Evolutionary conservation across 306 rosid genomes (phyloP), one percentile per base, ranked within the genome.

Genomic region (Lathyrus oleraceus): DNA sequence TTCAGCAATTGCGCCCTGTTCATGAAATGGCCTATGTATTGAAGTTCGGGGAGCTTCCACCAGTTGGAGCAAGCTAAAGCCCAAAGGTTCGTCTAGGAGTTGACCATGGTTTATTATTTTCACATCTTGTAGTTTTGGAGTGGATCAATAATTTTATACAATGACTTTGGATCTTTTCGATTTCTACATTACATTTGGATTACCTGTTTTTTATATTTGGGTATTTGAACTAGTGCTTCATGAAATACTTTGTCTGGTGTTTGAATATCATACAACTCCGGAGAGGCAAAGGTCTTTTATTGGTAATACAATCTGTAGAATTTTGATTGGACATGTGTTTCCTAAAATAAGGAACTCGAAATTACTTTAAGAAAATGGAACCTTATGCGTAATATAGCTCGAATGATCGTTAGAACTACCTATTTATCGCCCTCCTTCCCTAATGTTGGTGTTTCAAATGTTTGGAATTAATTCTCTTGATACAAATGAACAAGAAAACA

Each of bases 21-120:
- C 52, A 86, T 56, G 85, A 88, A 73, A 28, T 82, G 0, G 89
- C 96, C 21, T 90, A 88, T 65, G 30, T 84, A 4, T 69, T 90
- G 71, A 93, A 90, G 78, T 90, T 90, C 5, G 82, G 84, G 0
- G 81, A 85, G 81, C 84, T 87, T 9, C 96, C 92, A 0, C 94
- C 89, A 0, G 17, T 82, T 19, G 81, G 80, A 4, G 5, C 80
- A 48, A 69, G 64, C 80, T 51, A 20, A 57, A 79, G 56, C 61
- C 47, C 43, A 49, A 54, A 70, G 79, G 60, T 69, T 21, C 30
- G 54, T 45, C 25, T 20, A 5, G 66, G 58, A 68, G 17, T 68
- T 76, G 47, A 76, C 13, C 40, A 9, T 9, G 21, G 40, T 20
- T 70, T 48, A 43, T 71, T 48, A 32, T 71, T 12, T 57, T 53